Percentiles rank a stretch among this genome's conserved stretches.
Conservation (phyloP, 306 rosid species). For the Carpinus fangiana region DNA sequence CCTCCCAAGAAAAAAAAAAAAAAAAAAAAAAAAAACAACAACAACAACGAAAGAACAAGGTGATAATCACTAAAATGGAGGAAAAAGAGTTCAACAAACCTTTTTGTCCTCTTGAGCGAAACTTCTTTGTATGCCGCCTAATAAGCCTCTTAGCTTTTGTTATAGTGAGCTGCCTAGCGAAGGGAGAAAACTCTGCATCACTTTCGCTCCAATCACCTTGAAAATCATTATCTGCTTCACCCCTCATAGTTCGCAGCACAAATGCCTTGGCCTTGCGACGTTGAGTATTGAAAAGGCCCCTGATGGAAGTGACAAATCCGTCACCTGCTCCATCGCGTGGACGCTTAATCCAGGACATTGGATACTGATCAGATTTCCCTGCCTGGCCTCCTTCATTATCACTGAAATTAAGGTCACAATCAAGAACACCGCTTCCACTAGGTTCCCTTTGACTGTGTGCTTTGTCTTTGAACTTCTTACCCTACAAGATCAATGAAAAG, state of each 20-base stretch:
- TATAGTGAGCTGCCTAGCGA: slow-evolving; percentile 91
- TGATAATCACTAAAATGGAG: slow-evolving; percentile 6
- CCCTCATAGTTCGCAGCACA: slow-evolving; percentile 93
- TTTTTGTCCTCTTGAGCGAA: slow-evolving; percentile 80
- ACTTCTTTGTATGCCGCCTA: slow-evolving; percentile 89
- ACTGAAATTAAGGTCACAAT: slow-evolving; percentile 82
- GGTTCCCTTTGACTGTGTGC: slow-evolving; percentile 66
- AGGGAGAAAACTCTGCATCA: slow-evolving; percentile 83
- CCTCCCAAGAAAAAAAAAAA: too few species aligned
- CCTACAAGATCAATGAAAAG: slow-evolving; percentile 48
- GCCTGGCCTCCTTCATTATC: slow-evolving; percentile 78
- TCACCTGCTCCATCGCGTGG: slow-evolving; percentile 98
- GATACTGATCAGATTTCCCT: slow-evolving; percentile 72
- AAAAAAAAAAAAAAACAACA: background rate
- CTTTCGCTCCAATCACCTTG: slow-evolving; percentile 98
- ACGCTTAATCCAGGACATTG: slow-evolving; percentile 83
- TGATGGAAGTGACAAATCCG: slow-evolving; percentile 93
- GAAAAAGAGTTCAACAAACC: slow-evolving; percentile 49
- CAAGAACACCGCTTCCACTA: slow-evolving; percentile 62
- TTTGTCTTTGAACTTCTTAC: slow-evolving; percentile 91
- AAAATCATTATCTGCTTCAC: slow-evolving; percentile 89
- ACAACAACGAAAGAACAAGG: background rate
- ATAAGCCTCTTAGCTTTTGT: slow-evolving; percentile 89
- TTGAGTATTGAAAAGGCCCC: slow-evolving; percentile 90
- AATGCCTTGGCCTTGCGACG: slow-evolving; percentile 95